Percentiles rank a stretch among this genome's conserved stretches.
Conservation (phyloP, 75 land plant genomes). For the Azolla pinnata region DNA sequence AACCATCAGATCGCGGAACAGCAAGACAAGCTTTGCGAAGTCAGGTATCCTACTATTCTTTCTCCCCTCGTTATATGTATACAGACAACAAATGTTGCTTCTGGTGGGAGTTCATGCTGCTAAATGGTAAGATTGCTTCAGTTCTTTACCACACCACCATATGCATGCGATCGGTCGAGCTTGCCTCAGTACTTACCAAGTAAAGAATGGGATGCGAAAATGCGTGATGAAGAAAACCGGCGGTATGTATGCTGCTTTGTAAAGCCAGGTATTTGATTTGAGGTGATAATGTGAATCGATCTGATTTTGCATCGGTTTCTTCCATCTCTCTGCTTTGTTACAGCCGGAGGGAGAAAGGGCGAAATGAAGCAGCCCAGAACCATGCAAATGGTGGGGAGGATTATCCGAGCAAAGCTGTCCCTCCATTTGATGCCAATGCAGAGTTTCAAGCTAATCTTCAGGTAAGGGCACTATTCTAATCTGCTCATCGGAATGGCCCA, state of each 20-base stretch:
- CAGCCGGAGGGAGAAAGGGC: background rate
- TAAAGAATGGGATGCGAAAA: constrained; percentile 74
- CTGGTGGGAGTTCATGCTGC: background rate
- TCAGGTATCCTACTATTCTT: constrained; percentile 31
- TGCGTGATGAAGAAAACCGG: constrained; percentile 60
- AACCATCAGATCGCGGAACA: constrained; percentile 42
- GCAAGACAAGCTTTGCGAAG: constrained; percentile 47
- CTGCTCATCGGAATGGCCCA: too few relatives aligned
- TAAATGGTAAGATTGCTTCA: too few relatives aligned
- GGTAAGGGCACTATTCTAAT: constrained; percentile 26
- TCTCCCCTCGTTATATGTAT: too few relatives aligned
- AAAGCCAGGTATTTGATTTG: too few relatives aligned
- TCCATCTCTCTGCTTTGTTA: background rate
- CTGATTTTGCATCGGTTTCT: background rate
- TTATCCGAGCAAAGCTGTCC: constrained; percentile 44
- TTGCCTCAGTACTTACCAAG: constrained; percentile 82
- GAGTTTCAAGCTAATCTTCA: constrained; percentile 62
- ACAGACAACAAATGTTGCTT: too few relatives aligned
- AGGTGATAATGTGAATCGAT: too few relatives aligned
- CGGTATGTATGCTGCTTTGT: constrained; percentile 44
- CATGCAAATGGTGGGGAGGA: constrained; percentile 16
- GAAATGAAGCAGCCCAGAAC: constrained; percentile 22
- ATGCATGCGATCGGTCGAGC: constrained; percentile 80
- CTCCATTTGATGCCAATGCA: constrained; percentile 81
- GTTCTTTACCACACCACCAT: constrained; percentile 71